Base-by-base conservation (phyloP, 352 stramenopile species). In the Phytophthora cryptogea region DNA sequence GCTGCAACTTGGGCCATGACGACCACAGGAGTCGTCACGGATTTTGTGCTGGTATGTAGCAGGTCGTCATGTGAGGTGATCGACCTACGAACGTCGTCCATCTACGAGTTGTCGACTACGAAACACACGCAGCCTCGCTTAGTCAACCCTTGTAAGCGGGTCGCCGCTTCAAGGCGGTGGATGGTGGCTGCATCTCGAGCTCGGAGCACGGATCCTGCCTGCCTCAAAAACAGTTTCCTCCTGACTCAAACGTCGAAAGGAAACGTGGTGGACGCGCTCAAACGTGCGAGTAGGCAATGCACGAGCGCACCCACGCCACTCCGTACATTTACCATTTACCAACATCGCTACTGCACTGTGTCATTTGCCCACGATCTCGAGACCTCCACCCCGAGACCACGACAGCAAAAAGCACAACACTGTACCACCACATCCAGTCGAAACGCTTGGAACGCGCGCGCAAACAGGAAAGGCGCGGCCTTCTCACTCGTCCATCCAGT, bases 391-490 rank as follows among this genome's bases (percentile, higher is more conserved):
- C 20, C 20, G 20, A 23, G 20, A 23, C 20, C 20, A 23, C 20
- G 20, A 23, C 20, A 23, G 20, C 20, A 10, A 37, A 8, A 36
- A 36, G 31, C 7, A 33, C 30, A 33, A 33, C 11, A 35, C 5
- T 4, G 3, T 5, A 37, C 32, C 31, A 4, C 5, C 31, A 10
- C 4, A 4, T 35, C 31, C 31, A 10, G 7, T 35, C 32, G 32
- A 37, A 37, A 37, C 32, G 31, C 31, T 36, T 36, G 32, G 8
- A 37, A 37, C 32, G 4, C 32, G 8, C 32, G 31, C 31, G 31
- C 31, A 37, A 39, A 9, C 0, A 52, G 45, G 45, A 52, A 52
- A 52, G 31, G 28, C 45, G 45, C 11, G 14, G 17, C n/a, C n/a
- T n/a, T n/a, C 13, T n/a, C 40, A 11, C 5, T n/a, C 42, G 13